A percentile compares a stretch with the other conserved stretches of the same genome.
phyloP scores from a whole-genome alignment of 768 basidiomycete species.

The Hirschioporus abietinus region DNA sequence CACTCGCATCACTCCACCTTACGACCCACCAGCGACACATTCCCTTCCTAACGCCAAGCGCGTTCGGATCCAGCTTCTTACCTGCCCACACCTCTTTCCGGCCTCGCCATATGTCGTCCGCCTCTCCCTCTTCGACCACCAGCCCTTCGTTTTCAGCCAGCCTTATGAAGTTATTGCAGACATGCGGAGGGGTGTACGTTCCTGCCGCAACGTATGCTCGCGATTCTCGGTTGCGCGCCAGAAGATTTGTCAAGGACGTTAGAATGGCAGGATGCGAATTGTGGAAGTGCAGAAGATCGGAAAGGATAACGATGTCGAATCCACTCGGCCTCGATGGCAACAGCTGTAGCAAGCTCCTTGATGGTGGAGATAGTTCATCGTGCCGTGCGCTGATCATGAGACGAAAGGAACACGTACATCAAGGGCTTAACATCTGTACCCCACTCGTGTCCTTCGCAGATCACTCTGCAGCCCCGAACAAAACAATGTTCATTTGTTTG shows the following conservation, averaged over 20 bases:
- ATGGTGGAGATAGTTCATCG: background rate
- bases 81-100: conserved; percentile 29
- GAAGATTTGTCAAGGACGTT: conserved; percentile 42
- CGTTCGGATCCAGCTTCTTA: conserved; percentile 34
- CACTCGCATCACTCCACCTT: conserved; percentile 29
- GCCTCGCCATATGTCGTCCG: conserved; percentile 40
- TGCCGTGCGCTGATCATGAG: background rate
- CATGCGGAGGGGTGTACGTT: conserved; percentile 47
- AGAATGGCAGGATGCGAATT: conserved; percentile 53
- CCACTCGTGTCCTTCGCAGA: conserved; percentile 58
- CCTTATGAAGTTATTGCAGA: conserved; percentile 50
- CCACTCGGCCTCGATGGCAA: conserved; percentile 13
- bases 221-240: conserved; percentile 35
- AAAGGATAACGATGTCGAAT: conserved; percentile 61
- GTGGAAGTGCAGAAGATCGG: conserved; percentile 69
- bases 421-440: conserved; percentile 42
- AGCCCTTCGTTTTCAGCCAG: conserved; percentile 37
- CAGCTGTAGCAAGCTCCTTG: conserved; percentile 3
- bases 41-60: conserved; percentile 45
- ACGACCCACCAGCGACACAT: conserved; percentile 65
- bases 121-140: conserved; percentile 38
- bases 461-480: conserved; percentile 34
- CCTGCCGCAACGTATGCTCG: conserved; percentile 59
- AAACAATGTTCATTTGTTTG: conserved; percentile 39
- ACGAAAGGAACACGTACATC: conserved; percentile 34